phyloP scores from a whole-genome alignment of 2,329 filamentous ascomycete genomes.

The Leptographium galeiforme region DNA sequence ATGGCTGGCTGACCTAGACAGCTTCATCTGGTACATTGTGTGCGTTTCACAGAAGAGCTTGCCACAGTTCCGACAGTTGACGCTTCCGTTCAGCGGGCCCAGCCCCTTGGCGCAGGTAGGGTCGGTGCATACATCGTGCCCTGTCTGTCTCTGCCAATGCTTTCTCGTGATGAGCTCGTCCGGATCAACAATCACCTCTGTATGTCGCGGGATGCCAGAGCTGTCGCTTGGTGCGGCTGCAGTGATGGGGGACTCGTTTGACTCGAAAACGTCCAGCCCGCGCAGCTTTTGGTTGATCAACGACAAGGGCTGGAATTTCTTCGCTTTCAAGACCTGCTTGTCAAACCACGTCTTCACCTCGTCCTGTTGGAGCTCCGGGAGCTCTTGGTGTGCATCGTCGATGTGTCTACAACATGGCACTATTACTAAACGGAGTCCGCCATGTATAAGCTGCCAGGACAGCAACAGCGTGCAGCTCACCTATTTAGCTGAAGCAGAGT shows the following conservation, averaged over 20 bases:
- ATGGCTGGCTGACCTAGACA: slow-evolving; percentile 77
- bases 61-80: slow-evolving; percentile 91
- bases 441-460: no score
- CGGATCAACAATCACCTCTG: slow-evolving; percentile 47
- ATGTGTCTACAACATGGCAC: slow-evolving; percentile 34
- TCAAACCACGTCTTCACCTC: slow-evolving; percentile 97
- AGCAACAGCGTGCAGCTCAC: slow-evolving; percentile 18
- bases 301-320: slow-evolving; percentile 81
- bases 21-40: slow-evolving; percentile 99
- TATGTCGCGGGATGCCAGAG: slow-evolving; percentile 22
- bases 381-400: slow-evolving; percentile 80
- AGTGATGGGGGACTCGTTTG: slow-evolving; percentile 53
- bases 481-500: slow-evolving; percentile 86
- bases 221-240: slow-evolving; percentile 15
- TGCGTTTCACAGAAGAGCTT: slow-evolving; percentile 92
- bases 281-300: slow-evolving; percentile 89
- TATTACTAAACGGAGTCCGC: no score
- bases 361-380: slow-evolving; percentile 78
- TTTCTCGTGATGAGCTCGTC: slow-evolving; percentile 78
- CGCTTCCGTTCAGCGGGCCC: slow-evolving; percentile 64
- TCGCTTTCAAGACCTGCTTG: slow-evolving; percentile 84
- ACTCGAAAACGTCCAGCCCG: slow-evolving; percentile 85
- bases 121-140: slow-evolving; percentile 72
- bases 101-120: slow-evolving; percentile 71
- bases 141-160: slow-evolving; percentile 75